Percentiles rank a stretch among this genome's conserved stretches.
Evolutionary conservation across 2,329 filamentous ascomycete genomes (phyloP).

Genomic region (Colletotrichum euphorbiae): DNA sequence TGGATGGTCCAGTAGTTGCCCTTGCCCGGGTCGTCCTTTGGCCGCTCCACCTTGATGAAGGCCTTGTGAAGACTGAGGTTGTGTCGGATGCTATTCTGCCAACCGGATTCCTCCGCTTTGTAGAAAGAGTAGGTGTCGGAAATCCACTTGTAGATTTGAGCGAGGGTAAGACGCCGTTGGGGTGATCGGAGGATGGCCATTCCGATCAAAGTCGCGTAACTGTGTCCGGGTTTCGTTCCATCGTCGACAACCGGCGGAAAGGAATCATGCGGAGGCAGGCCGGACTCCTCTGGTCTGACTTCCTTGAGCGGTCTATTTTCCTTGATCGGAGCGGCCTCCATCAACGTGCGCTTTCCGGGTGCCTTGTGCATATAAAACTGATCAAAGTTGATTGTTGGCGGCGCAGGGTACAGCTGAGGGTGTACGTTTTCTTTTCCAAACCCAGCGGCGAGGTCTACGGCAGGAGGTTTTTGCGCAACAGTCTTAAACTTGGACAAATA

Average conservation of each 20-base stretch:
- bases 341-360: constrained; percentile 70
- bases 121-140: constrained; percentile 95
- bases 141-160: constrained; percentile 99
- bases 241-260: constrained; percentile 87
- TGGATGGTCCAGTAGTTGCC: constrained; percentile 98
- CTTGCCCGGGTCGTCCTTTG: constrained; percentile 97
- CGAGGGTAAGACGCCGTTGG: constrained; percentile 84
- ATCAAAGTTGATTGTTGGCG: constrained; percentile 61
- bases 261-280: constrained; percentile 77
- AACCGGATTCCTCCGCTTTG: constrained; percentile 84
- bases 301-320: constrained; percentile 77
- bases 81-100: constrained; percentile 99
- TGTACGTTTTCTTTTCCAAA: constrained; percentile 69
- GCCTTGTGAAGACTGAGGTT: constrained; percentile 97
- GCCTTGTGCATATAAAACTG: constrained; percentile 63
- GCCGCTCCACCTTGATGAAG: constrained; percentile 94
- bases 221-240: constrained; percentile 88
- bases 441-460: constrained; percentile 54
- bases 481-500: constrained; percentile 70
- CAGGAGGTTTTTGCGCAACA: constrained; percentile 61
- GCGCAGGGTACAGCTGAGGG: constrained; percentile 62
- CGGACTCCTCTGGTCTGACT: constrained; percentile 67
- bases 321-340: constrained; percentile 79
- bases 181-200: constrained; percentile 95
- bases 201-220: constrained; percentile 94